These are phyloP conservation scores for Solanum hybrid DNA, from an alignment of 305 asterid species.

Conservation along the genomic window DNA sequence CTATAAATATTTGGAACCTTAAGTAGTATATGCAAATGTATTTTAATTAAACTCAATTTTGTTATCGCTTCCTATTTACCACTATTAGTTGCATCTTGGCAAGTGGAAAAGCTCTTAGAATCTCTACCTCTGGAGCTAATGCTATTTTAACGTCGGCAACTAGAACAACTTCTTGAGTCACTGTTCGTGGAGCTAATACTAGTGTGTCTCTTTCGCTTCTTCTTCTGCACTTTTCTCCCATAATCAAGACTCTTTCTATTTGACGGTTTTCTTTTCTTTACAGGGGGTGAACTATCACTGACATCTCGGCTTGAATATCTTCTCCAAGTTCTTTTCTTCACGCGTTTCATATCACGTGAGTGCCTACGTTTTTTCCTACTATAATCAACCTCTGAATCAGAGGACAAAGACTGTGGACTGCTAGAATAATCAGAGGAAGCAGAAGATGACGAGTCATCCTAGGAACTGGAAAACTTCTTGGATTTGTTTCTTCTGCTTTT, in stretches of 20 bases:
- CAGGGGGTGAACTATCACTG: conserved; percentile 18
- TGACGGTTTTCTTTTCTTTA: conserved; percentile 45
- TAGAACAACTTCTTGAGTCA: conserved; percentile 52
- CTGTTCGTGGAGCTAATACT: conserved; percentile 38
- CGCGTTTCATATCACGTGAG: conserved; percentile 17
- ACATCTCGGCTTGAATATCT: conserved; percentile 25
- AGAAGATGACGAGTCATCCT: conserved; percentile 28
- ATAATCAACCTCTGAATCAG: conserved; percentile 23
- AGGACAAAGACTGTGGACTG: conserved; percentile 42
- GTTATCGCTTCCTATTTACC: not conserved
- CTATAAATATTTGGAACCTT: not conserved
- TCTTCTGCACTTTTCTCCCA: conserved; percentile 38
- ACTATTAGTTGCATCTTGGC: conserved; percentile 19
- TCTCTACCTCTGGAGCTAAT: conserved; percentile 43
- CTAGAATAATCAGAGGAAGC: conserved; percentile 42
- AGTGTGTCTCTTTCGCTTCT: conserved; percentile 35
- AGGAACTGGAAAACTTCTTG: conserved; percentile 36
- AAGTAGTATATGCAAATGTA: not conserved
- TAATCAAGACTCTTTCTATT: conserved; percentile 29
- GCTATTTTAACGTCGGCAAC: conserved; percentile 23
- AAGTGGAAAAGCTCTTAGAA: conserved; percentile 45
- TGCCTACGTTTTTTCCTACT: conserved; percentile 30
- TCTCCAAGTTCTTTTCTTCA: conserved; percentile 27
- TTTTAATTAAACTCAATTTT: not conserved
- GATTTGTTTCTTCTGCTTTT: conserved; percentile 49